Evolutionary conservation across 306 rosid genomes (phyloP), one percentile per base, ranked within the genome.

Genomic region (Castanopsis chinensis): DNA sequence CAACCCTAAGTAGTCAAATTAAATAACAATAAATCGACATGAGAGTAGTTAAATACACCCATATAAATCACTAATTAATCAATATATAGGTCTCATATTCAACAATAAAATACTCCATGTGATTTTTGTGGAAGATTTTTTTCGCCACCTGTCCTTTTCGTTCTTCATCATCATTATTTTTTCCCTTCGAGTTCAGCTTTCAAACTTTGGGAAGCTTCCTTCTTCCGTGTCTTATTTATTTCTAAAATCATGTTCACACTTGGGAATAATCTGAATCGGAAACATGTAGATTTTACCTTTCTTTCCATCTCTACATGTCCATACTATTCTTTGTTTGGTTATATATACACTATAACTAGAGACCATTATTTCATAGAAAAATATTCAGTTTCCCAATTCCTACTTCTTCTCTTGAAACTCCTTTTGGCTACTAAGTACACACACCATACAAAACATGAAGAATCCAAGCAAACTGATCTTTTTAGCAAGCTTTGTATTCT

Each of bases 361-460:
- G 23, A 3, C 21, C 70, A 8, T 54, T 8, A 32, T n/a, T 2
- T 67, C 4, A 53, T 5, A 20, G 17, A 25, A 52, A 6, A 72
- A 56, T 27, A 45, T n/a, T 5, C n/a, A 14, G 25, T 4, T 27
- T 6, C 33, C 10, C 3, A 32, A 1, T 17, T 21, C 75, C 53
- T 30, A 25, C 5, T 27, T 1, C 41, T 6, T 14, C 6, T 6
- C 28, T 9, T 23, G 32, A 35, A 33, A 53, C 28, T 5, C 56
- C 33, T 55, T 37, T 55, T 37, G 30, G 33, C 28, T 7, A n/a
- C 52, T 37, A 1, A 11, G 11, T 37, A 37, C 45, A 67, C 20
- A 37, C 5, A n/a, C 15, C 18, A 11, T 17, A 18, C 4, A 5
- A 77, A 76, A 55, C 74, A 91, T 87, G 93, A 83, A 81, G 78